phyloP scores from a whole-genome alignment of 371 early-diverging fungal species.

The Rhizopus stolonifer region DNA sequence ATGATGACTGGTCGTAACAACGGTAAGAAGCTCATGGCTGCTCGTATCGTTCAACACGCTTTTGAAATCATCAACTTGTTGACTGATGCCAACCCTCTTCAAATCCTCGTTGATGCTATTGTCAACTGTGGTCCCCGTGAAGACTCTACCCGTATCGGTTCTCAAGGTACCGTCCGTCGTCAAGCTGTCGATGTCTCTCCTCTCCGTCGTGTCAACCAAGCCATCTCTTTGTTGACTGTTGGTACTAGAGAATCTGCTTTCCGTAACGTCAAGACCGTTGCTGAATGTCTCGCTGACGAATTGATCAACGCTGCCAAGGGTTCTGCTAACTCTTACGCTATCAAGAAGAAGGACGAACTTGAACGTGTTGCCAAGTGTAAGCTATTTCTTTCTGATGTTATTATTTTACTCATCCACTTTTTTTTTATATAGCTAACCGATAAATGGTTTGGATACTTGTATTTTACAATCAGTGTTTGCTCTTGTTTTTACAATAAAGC shows the following conservation, averaged over 20 bases:
- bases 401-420: neutral
- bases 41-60: constrained; percentile 98
- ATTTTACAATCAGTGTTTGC: constrained; percentile 26
- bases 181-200: constrained; percentile 99
- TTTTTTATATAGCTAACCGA: constrained; percentile 28
- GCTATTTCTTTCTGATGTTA: neutral
- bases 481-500: constrained; percentile 45
- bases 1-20: constrained; percentile 99
- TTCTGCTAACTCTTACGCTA: constrained; percentile 98
- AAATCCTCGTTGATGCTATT: constrained; percentile 99
- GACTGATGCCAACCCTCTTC: constrained; percentile 99
- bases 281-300: constrained; percentile 99
- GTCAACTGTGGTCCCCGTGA: constrained; percentile 99
- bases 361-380: constrained; percentile 72
- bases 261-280: constrained; percentile 33
- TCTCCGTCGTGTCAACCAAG: constrained; percentile 98
- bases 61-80: constrained; percentile 99
- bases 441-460: constrained; percentile 9
- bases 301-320: constrained; percentile 99
- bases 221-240: constrained; percentile 94
- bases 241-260: constrained; percentile 66
- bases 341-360: constrained; percentile 99
- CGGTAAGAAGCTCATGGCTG: constrained; percentile 99
- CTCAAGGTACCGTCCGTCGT: constrained; percentile 99
- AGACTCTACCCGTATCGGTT: constrained; percentile 99